phyloP scores from a whole-genome alignment of 2,329 filamentous ascomycete genomes.

The Lachnellula occidentalis region DNA sequence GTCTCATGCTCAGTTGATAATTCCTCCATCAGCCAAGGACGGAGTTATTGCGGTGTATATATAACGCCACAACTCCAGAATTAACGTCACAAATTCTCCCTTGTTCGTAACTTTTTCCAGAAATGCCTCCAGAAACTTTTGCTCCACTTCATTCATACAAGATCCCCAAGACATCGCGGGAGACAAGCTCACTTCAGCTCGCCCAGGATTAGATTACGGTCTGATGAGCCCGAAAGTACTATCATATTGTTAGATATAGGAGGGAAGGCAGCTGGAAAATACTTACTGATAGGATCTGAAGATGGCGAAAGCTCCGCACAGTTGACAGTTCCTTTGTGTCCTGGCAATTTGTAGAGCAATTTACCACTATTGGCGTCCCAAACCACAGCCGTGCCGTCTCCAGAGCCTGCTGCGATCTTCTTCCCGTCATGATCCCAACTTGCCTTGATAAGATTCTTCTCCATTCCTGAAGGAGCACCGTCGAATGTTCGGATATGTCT shows the following conservation, averaged over 20 bases:
- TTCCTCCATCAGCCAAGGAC: background rate
- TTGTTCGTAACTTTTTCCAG: background rate
- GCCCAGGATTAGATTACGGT: conserved; percentile 76
- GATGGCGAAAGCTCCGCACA: conserved; percentile 85
- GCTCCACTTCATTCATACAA: conserved; percentile 5
- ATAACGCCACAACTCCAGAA: background rate
- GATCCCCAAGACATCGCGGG: conserved; percentile 7
- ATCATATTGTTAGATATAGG: conserved; percentile 15
- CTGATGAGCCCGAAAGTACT: conserved; percentile 90
- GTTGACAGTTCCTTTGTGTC: conserved; percentile 92
- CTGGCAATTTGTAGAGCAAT: conserved; percentile 88
- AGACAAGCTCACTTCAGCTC: conserved; percentile 58
- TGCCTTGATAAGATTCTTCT: conserved; percentile 85
- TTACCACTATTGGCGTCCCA: conserved; percentile 90
- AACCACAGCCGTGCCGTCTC: conserved; percentile 83
- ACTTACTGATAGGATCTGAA: conserved; percentile 82
- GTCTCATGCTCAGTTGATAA: background rate
- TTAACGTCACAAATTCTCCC: background rate
- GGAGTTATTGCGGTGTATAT: background rate
- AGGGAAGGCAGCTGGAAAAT: background rate
- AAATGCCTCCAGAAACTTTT: background rate
- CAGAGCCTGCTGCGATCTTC: conserved; percentile 82
- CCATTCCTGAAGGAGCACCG: conserved; percentile 78
- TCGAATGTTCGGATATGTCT: conserved; percentile 84
- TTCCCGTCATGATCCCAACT: conserved; percentile 87